Percentiles rank a stretch among this genome's conserved stretches.
These are phyloP conservation scores for Microstegium vimineum DNA, from an alignment of 176 grass and related monocot species.

Conservation along the genomic window DNA sequence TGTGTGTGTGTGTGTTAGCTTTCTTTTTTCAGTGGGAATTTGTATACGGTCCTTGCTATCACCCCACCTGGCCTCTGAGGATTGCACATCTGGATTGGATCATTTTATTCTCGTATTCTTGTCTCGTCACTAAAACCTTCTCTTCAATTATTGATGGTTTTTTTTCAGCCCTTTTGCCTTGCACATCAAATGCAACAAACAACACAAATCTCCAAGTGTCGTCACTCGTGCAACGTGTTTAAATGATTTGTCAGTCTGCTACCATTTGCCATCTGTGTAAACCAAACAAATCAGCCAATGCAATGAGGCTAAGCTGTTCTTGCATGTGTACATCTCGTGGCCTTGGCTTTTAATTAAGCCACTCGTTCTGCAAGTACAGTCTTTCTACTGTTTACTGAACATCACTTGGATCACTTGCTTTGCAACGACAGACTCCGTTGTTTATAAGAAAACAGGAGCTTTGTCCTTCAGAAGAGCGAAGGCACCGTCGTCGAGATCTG, in stretches of 20 bases:
- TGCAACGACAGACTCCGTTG: background rate
- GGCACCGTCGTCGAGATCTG: too few species aligned
- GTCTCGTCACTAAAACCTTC: background rate
- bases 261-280: background rate
- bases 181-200: background rate
- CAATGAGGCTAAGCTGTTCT: background rate
- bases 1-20: conserved; percentile 10
- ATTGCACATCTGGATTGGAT: conserved; percentile 23
- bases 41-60: background rate
- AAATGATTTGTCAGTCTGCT: background rate
- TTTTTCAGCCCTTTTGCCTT: background rate
- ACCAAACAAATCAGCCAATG: background rate
- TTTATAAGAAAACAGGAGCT: background rate
- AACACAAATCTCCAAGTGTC: background rate
- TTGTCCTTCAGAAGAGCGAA: background rate
- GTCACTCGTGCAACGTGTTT: background rate
- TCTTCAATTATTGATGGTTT: conserved; percentile 26
- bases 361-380: background rate
- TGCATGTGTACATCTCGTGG: background rate
- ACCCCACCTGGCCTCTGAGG: background rate
- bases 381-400: background rate
- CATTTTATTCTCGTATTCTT: conserved; percentile 27
- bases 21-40: conserved; percentile 30
- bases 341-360: conserved; percentile 6
- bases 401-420: background rate